These are phyloP conservation scores for Neurospora terricola DNA, from an alignment of 495 filamentous ascomycete species.

Conservation along the genomic window DNA sequence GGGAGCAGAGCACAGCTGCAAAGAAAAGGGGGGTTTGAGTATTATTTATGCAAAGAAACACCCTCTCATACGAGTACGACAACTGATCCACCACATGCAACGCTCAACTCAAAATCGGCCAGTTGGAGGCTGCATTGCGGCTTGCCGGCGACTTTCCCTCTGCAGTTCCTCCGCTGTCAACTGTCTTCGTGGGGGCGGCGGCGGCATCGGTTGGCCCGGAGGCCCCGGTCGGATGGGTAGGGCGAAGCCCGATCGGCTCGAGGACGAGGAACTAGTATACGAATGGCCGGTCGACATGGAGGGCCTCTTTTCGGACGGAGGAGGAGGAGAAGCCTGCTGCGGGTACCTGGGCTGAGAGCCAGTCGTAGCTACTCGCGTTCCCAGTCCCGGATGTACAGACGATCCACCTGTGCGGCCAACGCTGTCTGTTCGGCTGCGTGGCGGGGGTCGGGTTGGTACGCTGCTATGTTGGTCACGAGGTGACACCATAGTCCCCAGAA, in stretches of 20 bases:
- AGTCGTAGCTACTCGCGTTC: conserved; percentile 35
- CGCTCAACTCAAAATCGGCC: conserved; percentile 12
- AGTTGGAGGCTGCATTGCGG: conserved; percentile 30
- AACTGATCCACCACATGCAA: not conserved
- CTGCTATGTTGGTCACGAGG: conserved; percentile 30
- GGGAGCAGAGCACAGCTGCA: not conserved
- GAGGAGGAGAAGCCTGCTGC: conserved; percentile 7
- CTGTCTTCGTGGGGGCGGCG: conserved; percentile 37
- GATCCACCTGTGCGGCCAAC: conserved; percentile 33
- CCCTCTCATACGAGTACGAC: conserved; percentile 9
- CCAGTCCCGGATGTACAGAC: conserved; percentile 40
- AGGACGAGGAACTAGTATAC: not conserved
- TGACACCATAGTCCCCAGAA: conserved; percentile 40
- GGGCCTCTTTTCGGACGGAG: conserved; percentile 13
- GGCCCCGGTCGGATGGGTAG: conserved; percentile 40
- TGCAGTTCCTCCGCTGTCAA: conserved; percentile 9
- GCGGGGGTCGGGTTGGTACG: conserved; percentile 31
- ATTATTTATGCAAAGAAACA: conserved; percentile 18
- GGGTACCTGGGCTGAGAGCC: conserved; percentile 32
- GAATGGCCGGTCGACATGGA: not conserved
- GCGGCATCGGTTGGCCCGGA: conserved; percentile 31
- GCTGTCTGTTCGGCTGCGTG: conserved; percentile 31
- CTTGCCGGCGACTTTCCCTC: conserved; percentile 20
- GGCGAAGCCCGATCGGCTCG: conserved; percentile 21
- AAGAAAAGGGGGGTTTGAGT: conserved; percentile 3